Evolutionary conservation across 2,329 filamentous ascomycete species (phyloP), one percentile per base, ranked within the genome.

Genomic region (Chaetomium olivaceum): DNA sequence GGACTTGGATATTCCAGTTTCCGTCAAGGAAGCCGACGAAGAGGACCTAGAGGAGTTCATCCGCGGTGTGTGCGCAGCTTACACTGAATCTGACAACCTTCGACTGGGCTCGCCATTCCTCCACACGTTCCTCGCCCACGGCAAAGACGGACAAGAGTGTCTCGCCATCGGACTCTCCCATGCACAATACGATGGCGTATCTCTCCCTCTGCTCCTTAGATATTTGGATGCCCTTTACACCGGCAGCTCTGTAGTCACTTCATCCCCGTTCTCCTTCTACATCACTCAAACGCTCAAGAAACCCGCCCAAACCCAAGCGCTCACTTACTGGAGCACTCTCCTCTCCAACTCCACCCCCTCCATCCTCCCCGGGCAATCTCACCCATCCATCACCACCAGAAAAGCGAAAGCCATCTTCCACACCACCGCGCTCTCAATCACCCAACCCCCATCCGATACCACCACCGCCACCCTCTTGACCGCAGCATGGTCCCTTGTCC

Each of bases 171-270:
- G 87, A 61, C 83, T 91, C 64, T 90, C 87, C 0, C 88, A 91
- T 74, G 85, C 88, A 0, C 88, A 90, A 69, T 90, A 90, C 72
- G 88, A 91, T 69, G 88, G 88, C 67, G 86, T 90, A 23, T 90
- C 85, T 68, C 80, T 90, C 8, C 85, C 87, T 0, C 77, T 81
- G 9, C 81, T 90, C 16, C 82, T 90, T 62, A 80, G 79, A 14
- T 85, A 89, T 70, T 81, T 90, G 46, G 84, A 83, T 2, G 79
- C 81, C 0, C 77, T 88, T 4, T 87, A 79, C 65, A 71, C 77
- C 39, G 4, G 25, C 55, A 43, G 8, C 33, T 2, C 73, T 0
- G 71, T 73, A 0, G 67, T 70, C 4, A 67, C 73, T 4, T 75
- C 78, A 0, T 68, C 77, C 0, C 80, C 81, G 0, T 84, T 83